Evolutionary conservation across 768 basidiomycete genomes (phyloP), one percentile per base, ranked within the genome.

Genomic region (Termitomyces sp.): DNA sequence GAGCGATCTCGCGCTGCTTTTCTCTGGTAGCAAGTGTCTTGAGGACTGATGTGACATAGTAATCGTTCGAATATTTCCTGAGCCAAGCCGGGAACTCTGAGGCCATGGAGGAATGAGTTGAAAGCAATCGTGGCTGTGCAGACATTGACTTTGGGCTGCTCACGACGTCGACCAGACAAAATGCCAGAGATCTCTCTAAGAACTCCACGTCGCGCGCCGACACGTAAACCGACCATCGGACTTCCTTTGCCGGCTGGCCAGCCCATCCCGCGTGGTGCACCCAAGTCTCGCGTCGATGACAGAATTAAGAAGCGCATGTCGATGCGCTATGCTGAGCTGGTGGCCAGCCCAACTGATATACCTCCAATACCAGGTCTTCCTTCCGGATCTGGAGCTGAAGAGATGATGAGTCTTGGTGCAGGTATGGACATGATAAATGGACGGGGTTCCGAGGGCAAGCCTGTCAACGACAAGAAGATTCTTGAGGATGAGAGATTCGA

Each of bases 271-370:
- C 73, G 76, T 63, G 79, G 80, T 68, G 71, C 71, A 5, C 77
- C 79, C 68, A 85, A 79, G 67, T 78, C 80, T 59, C 74, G 78
- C 60, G 79, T 86, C 59, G 81, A 94, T 70, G 95, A 95, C 80
- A 93, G 90, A 76, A 94, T 97, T 72, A 94, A 93, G 82, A 93
- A 93, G 73, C 89, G 95, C 67, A 88, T 97, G 86, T 94, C 94
- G 16, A 90, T 88, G 82, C 86, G 94, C 69, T 97, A 91, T 81
- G 92, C 89, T 40, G 90, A 91, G 63, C 88, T 92, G 56, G 62
- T 65, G 55, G 88, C 88, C 1, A 75, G 80, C n/a, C 89, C 88
- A 6, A 86, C 84, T 2, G 79, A 83, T 50, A 69, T 85, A 3
- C 87, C 90, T 4, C 72, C 83, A 1, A 71, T 88, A 18, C 87